Evolutionary conservation across 352 stramenopile species (phyloP).

Genomic region (Phytophthora citrophthora): DNA sequence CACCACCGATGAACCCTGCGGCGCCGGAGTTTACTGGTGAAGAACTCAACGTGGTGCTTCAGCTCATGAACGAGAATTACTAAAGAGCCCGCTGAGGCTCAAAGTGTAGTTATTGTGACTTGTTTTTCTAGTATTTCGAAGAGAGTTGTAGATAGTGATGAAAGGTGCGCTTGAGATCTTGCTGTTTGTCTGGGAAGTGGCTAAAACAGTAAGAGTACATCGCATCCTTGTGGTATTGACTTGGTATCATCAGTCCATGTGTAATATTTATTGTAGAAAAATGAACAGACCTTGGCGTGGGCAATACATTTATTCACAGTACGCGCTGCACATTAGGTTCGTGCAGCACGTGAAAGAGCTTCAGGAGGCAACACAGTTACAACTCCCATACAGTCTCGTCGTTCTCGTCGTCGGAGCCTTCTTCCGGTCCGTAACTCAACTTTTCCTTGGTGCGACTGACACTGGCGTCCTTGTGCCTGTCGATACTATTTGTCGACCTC

Average conservation of each 20-base stretch:
- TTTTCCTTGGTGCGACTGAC: constrained; percentile 19
- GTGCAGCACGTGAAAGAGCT: constrained; percentile 12
- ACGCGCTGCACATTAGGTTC: neutral
- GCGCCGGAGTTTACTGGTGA: constrained; percentile 77
- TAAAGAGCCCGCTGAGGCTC: constrained; percentile 31
- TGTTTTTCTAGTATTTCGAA: constrained; percentile 30
- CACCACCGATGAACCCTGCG: constrained; percentile 69
- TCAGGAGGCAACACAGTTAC: constrained; percentile 8
- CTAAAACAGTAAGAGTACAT: constrained; percentile 12
- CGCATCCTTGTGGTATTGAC: constrained; percentile 16
- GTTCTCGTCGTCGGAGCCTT: constrained; percentile 22
- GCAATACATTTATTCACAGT: constrained; percentile 22
- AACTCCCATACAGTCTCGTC: constrained; percentile 45
- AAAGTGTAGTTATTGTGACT: constrained; percentile 23
- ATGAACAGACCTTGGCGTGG: constrained; percentile 5
- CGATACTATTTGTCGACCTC: constrained; percentile 24
- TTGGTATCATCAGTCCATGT: constrained; percentile 3
- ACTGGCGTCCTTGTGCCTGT: constrained; percentile 7
- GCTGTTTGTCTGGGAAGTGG: constrained; percentile 9
- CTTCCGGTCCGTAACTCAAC: constrained; percentile 23
- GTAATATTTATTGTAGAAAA: constrained; percentile 19
- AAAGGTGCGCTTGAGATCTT: constrained; percentile 11
- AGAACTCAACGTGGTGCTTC: constrained; percentile 77
- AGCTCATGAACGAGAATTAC: constrained; percentile 80
- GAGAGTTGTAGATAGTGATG: constrained; percentile 23